Evolutionary conservation across 192 early-diverging fungal genomes (phyloP), one percentile per base, ranked within the genome.

Genomic region (Coemansia aciculifera): DNA sequence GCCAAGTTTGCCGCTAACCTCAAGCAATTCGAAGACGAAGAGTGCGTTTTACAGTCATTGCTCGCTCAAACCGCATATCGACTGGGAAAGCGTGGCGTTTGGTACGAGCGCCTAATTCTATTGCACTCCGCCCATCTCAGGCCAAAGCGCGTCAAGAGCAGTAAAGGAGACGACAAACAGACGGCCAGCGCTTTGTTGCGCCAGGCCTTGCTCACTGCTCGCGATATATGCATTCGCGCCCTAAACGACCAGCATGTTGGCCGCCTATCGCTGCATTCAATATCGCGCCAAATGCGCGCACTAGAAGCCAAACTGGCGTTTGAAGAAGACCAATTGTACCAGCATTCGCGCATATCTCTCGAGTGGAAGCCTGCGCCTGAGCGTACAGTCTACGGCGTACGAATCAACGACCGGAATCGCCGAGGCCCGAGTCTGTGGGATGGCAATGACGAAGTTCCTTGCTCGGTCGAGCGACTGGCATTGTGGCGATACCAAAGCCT

Each of bases 41-140:
- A 84, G 1, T 59, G 74, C 10, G 65, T 91, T 2, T 54, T 91
- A 2, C 73, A 79, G 52, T 84, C 86, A 51, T 49, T 91, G 29
- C 69, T 91, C 0, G 81, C 84, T 11, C 90, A 91, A 54, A 70
- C 68, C 0, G 67, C 82, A 7, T 91, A 89, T 39, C 75, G 79
- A 0, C 59, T 87, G 7, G 84, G 83, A 24, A 74, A 77, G 31
- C 77, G 90, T 23, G 90, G 90, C 17, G 67, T 74, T 4, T 91
- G 90, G 90, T 90, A 90, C 57, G 88, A 90, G 38, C 78, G 90
- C 21, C 71, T 91, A 5, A 80, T 87, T 2, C 67, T 91, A 10
- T 63, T 91, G 13, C 82, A 89, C 57, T 80, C 78, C n/a, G 84
- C 79, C 17, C 85, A 89, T 49, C 65, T 88, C 23, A 67, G 52